Evolutionary conservation across 805 yeast genomes (phyloP).

Genomic region (Candida yuanshanica): DNA sequence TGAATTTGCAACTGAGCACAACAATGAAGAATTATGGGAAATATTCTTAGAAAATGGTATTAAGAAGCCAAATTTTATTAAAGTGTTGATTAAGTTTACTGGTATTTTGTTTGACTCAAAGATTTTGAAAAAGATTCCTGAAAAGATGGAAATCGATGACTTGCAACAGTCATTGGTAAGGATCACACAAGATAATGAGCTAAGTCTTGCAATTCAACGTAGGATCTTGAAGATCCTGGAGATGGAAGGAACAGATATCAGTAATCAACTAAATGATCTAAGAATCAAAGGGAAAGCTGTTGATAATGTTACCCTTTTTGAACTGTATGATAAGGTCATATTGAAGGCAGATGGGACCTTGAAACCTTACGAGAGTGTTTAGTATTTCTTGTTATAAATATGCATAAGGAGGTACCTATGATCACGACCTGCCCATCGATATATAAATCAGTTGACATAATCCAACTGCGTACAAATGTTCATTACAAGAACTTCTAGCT

Average conservation of each 20-base stretch:
- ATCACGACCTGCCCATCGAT: too few relatives aligned
- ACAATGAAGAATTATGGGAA: conserved; percentile 78
- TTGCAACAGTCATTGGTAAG: conserved; percentile 53
- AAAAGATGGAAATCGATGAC: conserved; percentile 56
- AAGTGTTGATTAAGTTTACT: conserved; percentile 63
- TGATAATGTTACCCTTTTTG: not conserved
- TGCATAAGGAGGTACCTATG: too few relatives aligned
- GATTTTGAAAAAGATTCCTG: conserved; percentile 61
- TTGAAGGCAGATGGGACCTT: conserved; percentile 1
- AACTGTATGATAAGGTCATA: not conserved
- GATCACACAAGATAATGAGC: conserved; percentile 58
- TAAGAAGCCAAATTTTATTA: conserved; percentile 69
- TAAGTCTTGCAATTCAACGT: conserved; percentile 46
- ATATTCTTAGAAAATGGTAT: conserved; percentile 65
- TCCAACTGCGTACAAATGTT: too few relatives aligned
- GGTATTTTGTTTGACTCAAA: conserved; percentile 63
- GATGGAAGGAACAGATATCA: conserved; percentile 40
- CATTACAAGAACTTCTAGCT: too few relatives aligned
- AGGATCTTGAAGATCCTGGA: conserved; percentile 51
- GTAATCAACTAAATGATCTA: conserved; percentile 25
- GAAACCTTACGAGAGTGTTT: not conserved
- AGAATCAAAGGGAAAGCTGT: conserved; percentile 27
- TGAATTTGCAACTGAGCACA: conserved; percentile 61
- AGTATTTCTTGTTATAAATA: too few relatives aligned
- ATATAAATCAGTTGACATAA: too few relatives aligned